These are phyloP conservation scores for Acer negundo DNA, from an alignment of 345 rosid species.

Conservation along the genomic window DNA sequence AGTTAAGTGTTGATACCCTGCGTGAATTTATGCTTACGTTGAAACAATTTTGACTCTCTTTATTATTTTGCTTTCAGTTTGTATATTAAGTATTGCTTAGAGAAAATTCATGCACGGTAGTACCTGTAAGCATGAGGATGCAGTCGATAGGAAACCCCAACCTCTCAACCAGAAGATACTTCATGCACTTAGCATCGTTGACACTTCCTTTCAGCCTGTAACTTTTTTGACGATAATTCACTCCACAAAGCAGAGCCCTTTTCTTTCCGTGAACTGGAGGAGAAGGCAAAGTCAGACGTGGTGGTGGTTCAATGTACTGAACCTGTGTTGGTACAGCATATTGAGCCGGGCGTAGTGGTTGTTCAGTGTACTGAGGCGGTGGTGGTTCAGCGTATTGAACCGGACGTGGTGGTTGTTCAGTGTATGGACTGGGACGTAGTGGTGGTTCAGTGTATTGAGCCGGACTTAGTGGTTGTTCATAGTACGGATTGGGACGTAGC, in stretches of 20 bases:
- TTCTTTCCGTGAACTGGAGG: conserved; percentile 39
- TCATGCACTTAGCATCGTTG: conserved; percentile 61
- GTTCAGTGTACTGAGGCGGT: conserved; percentile 3
- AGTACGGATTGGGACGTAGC: conserved; percentile 14
- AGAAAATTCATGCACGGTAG: too few relatives aligned
- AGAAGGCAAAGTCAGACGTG: conserved; percentile 17
- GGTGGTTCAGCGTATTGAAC: neutral
- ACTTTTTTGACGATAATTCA: conserved; percentile 44
- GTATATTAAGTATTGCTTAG: too few relatives aligned
- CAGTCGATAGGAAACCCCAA: conserved; percentile 50
- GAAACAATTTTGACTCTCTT: too few relatives aligned
- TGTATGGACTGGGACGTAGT: neutral
- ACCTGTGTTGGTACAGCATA: neutral
- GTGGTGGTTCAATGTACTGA: conserved; percentile 19
- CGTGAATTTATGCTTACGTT: too few relatives aligned
- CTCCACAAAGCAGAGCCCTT: conserved; percentile 59
- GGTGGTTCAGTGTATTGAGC: neutral
- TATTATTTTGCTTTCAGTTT: too few relatives aligned
- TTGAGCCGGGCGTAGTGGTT: conserved; percentile 16
- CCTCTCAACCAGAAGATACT: conserved; percentile 42
- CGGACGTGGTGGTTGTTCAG: conserved; percentile 16
- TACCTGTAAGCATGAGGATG: conserved; percentile 46
- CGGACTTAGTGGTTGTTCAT: neutral
- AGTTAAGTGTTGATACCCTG: too few relatives aligned
- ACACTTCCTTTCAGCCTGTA: conserved; percentile 49